These are phyloP conservation scores for Wickerhamomyces alni DNA, from an alignment of 805 yeast genomes.

Conservation along the genomic window DNA sequence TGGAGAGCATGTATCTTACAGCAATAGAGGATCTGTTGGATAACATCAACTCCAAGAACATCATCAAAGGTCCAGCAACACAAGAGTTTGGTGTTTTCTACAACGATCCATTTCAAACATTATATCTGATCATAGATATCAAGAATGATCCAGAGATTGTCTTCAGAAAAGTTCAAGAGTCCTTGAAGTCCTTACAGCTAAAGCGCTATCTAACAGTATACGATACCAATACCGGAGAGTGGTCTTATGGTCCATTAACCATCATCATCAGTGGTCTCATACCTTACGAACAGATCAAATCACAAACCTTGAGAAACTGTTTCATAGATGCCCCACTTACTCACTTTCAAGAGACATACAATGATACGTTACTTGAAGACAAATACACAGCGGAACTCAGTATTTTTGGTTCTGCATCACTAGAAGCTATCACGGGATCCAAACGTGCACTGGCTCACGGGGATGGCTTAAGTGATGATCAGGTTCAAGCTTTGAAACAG, in stretches of 20 bases:
- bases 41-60: conserved; percentile 29
- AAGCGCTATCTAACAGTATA: conserved; percentile 45
- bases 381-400: conserved; percentile 20
- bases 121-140: conserved; percentile 59
- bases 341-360: conserved; percentile 16
- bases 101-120: conserved; percentile 41
- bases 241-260: conserved; percentile 50
- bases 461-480: conserved; percentile 28
- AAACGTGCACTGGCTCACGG: conserved; percentile 3
- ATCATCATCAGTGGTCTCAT: conserved; percentile 62
- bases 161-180: conserved; percentile 38
- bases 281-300: conserved; percentile 36
- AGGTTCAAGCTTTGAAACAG: conserved; percentile 25
- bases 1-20: conserved; percentile 44
- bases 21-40: conserved; percentile 45
- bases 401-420: conserved; percentile 38
- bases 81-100: conserved; percentile 17
- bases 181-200: conserved; percentile 41
- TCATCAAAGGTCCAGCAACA: background rate
- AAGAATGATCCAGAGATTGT: conserved; percentile 45
- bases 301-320: conserved; percentile 6
- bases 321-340: conserved; percentile 39
- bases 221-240: conserved; percentile 28
- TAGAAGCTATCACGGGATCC: conserved; percentile 20
- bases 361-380: conserved; percentile 7